Evolutionary conservation across 345 rosid species (phyloP).

Genomic region (Arabidopsis suecica): DNA sequence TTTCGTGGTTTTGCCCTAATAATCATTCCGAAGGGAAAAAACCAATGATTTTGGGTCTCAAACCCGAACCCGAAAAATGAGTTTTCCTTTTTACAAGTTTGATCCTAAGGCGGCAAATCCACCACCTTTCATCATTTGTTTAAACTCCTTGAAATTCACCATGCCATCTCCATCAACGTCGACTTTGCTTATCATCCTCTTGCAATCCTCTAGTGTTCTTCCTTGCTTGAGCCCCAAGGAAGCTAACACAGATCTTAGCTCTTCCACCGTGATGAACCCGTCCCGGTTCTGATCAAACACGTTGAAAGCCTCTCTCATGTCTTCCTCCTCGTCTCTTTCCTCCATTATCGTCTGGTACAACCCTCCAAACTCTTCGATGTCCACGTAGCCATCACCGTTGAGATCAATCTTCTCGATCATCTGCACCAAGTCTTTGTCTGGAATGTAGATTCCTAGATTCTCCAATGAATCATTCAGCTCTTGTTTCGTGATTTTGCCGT

Average conservation of each 20-base stretch:
- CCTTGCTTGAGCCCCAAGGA: conserved; percentile 90
- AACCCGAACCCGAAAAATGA: conserved; percentile 24
- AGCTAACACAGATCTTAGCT: conserved; percentile 78
- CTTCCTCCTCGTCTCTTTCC: conserved; percentile 85
- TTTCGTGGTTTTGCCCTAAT: conserved; percentile 38
- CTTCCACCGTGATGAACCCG: conserved; percentile 90
- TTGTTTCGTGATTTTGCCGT: conserved; percentile 74
- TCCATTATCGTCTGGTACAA: conserved; percentile 83
- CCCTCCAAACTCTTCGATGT: conserved; percentile 83
- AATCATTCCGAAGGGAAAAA: conserved; percentile 39
- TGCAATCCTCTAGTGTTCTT: conserved; percentile 79
- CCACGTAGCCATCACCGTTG: conserved; percentile 85
- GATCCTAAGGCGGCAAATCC: conserved; percentile 84
- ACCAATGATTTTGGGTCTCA: conserved; percentile 37
- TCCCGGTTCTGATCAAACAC: conserved; percentile 93
- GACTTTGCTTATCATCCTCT: conserved; percentile 82
- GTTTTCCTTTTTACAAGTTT: conserved; percentile 30
- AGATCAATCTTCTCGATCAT: conserved; percentile 89
- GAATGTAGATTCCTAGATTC: conserved; percentile 73
- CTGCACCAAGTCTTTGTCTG: conserved; percentile 66
- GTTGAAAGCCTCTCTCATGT: conserved; percentile 84
- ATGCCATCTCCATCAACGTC: conserved; percentile 96
- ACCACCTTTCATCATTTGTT: conserved; percentile 96
- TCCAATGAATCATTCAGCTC: conserved; percentile 72
- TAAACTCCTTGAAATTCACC: conserved; percentile 84